Base-by-base conservation (phyloP, 169 alveolate species). In the Nephromyces sp. region DNA sequence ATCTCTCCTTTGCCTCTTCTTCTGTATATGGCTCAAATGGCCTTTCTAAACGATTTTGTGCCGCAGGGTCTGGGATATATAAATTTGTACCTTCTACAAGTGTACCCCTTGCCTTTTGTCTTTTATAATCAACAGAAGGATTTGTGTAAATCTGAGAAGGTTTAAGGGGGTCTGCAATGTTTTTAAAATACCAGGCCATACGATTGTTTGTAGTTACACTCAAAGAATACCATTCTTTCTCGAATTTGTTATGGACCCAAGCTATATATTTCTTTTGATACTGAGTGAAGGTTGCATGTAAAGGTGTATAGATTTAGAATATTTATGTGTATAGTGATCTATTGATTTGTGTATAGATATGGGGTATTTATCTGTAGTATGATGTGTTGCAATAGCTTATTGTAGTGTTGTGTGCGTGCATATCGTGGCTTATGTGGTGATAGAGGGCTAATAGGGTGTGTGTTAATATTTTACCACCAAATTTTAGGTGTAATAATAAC, bases 71-170 rank as follows among this genome's bases (percentile, higher is more conserved):
- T 22, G 94, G 92, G 61, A 85, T 62, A 70, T 84, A 89, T 57
- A 78, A 89, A 52, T 89, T 92, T 29, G 83, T 89, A 1, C 94
- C 94, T 63, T 89, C 94, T 25, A 78, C 84, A 30, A 89, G 85
- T 2, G 94, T 89, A 3, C 94, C 94, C 33, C 94, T 74, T 25
- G 88, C 86, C 27, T 87, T 78, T 75, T 89, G 94, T 68, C 90
- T 75, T 74, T 89, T 89, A 65, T 89, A 89, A 72, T 89, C 94
- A 6, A 87, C 83, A 2, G 82, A 89, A 27, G 91, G 85, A 62
- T 80, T 79, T 34, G 86, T 74, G 75, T 83, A 85, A 53, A 57
- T 77, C 61, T 88, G 88, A 33, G 78, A 68, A 32, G 93, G 94
- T 52, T 78, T 81, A 53, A 89, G 78, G 8, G 77, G 84, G 69